Evolutionary conservation across 768 basidiomycete species (phyloP), one percentile per base, ranked within the genome.

Genomic region (Agaricus sinodeliciosus): DNA sequence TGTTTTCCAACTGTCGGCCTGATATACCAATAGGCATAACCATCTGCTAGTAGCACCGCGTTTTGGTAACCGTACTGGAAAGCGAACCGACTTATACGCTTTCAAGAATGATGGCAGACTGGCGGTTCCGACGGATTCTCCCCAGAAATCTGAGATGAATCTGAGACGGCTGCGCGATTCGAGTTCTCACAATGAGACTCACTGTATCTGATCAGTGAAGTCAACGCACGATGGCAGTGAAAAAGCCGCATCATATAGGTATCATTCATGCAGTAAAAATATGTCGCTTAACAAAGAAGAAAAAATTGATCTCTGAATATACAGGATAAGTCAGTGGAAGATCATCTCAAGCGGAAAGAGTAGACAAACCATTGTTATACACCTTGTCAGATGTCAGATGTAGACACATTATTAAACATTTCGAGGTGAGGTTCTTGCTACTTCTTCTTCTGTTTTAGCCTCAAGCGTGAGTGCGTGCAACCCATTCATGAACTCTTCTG

Each of bases 381-480:
- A 31, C 22, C 9, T 47, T n/a, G 25, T 15, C 22, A 9, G 12
- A 15, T 18, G 15, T 31, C 19, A n/a, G 37, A 13, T 31, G 31
- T 8, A 31, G 8, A 31, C 31, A 7, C 31, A 31, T 7, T 5
- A 31, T 8, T 31, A 7, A 31, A 31, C 31, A 11, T 11, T 31
- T 53, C 27, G 39, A 12, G 15, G 6, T n/a, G 37, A 27, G 27
- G 44, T 27, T 13, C 25, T 43, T 47, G 37, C 22, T 22, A 26
- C 58, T 59, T 81, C 90, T 54, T 77, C 75, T 47, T 75, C 71
- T 8, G 89, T 90, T 67, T 78, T 83, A 13, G 90, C 87, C 52
- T 81, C 80, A 60, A 93, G 67, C 13, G 86, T 87, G 39, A 93
- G 70, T 0, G 90, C 84, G 60, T 93, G 90, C 27, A 93, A 66